Evolutionary conservation across 2,329 filamentous ascomycete genomes (phyloP).

Genomic region (Trichoderma arundinaceum): DNA sequence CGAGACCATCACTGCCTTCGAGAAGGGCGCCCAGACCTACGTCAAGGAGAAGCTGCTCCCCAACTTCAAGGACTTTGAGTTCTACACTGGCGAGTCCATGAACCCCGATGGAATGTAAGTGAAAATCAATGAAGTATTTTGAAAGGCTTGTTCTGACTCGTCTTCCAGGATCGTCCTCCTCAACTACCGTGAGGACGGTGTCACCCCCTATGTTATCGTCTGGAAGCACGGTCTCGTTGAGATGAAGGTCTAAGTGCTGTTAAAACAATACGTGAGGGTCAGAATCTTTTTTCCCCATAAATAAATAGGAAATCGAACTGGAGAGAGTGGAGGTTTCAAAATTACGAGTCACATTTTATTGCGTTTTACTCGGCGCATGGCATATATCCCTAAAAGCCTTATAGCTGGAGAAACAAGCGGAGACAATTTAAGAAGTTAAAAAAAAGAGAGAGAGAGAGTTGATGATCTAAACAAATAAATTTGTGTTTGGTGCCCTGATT

Average conservation of each 20-base stretch:
- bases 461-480: slow-evolving; percentile 14
- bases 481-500: not conserved
- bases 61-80: slow-evolving; percentile 97
- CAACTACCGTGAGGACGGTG: slow-evolving; percentile 96
- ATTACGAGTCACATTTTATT: slow-evolving; percentile 28
- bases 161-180: slow-evolving; percentile 77
- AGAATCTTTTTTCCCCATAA: slow-evolving; percentile 26
- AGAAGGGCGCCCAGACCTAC: slow-evolving; percentile 73
- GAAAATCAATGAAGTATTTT: not conserved
- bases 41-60: slow-evolving; percentile 80
- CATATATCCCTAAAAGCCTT: slow-evolving; percentile 32
- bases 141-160: slow-evolving; percentile 13
- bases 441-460: slow-evolving; percentile 25
- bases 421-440: slow-evolving; percentile 21
- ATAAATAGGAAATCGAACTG: not conserved
- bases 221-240: slow-evolving; percentile 94
- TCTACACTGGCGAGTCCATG: slow-evolving; percentile 91
- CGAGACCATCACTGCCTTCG: slow-evolving; percentile 76
- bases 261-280: slow-evolving; percentile 23
- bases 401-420: slow-evolving; percentile 32
- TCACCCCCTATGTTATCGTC: slow-evolving; percentile 85
- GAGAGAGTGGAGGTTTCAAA: not conserved
- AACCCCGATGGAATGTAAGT: slow-evolving; percentile 91
- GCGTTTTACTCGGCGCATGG: slow-evolving; percentile 32
- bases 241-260: slow-evolving; percentile 80